Evolutionary conservation across 2,329 filamentous ascomycete species (phyloP).

Genomic region (Fusarium verticillioides): DNA sequence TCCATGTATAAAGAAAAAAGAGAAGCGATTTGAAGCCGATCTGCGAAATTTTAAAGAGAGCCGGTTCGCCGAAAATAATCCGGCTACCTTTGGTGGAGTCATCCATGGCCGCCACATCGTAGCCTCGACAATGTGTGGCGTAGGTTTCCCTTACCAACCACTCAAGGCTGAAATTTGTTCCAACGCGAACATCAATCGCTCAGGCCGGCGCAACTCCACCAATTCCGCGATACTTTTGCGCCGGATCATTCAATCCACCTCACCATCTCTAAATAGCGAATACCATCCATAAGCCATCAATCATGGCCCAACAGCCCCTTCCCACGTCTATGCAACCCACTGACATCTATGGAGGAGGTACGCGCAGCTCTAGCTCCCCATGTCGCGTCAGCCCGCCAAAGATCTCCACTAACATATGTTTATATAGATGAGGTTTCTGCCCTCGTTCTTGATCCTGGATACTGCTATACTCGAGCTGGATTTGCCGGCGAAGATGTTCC

Average conservation of each 20-base stretch:
- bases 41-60: constrained; percentile 37
- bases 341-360: constrained; percentile 73
- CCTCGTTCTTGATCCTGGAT: constrained; percentile 94
- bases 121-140: constrained; percentile 31
- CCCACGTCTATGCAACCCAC: constrained; percentile 67
- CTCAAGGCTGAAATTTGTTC: constrained; percentile 50
- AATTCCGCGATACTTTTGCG: constrained; percentile 40
- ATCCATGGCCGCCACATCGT: constrained; percentile 1
- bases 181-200: constrained; percentile 42
- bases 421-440: constrained; percentile 91
- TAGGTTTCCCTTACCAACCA: constrained; percentile 37
- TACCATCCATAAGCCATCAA: constrained; percentile 26
- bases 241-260: constrained; percentile 44
- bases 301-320: constrained; percentile 67
- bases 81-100: constrained; percentile 2
- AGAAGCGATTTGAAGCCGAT: constrained; percentile 6
- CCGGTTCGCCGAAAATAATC: constrained; percentile 35
- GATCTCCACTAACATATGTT: constrained; percentile 34
- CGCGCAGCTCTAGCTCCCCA: constrained; percentile 37
- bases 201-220: constrained; percentile 43
- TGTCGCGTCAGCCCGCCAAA: constrained; percentile 28
- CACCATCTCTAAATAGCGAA: constrained; percentile 19
- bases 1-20: constrained; percentile 42
- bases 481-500: constrained; percentile 98
- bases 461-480: constrained; percentile 88